Base-by-base conservation (phyloP, 192 early-diverging fungal genomes). In the Coemansia sp. region DNA sequence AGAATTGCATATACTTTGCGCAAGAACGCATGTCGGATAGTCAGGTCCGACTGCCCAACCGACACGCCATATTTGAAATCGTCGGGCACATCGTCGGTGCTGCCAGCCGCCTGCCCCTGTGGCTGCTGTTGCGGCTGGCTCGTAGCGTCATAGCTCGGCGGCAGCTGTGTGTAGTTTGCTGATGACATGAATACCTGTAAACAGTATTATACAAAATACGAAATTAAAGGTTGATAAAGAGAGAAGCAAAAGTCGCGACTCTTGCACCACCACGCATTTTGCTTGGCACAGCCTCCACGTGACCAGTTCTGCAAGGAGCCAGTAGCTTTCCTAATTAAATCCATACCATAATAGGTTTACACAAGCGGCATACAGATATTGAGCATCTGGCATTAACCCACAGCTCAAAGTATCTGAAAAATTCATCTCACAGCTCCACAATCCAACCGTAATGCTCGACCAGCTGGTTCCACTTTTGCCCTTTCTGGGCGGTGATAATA, bases 1-100 rank as follows among this genome's bases (percentile, higher is more conserved):
- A 91, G 78, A 36, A 91, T 89, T 20, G 85, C 84, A 66, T 89
- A 89, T 0, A 89, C 87, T 76, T 89, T 89, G 72, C 87, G 84
- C 26, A 89, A 68, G 75, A 89, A 89, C 40, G 83, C 86, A 74
- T 75, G 70, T 48, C 83, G 76, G 63, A 84, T 81, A 53, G 54
- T 66, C 6, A 73, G 53, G 65, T 78, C 77, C 3, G 67, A 83
- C 66, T 83, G 75, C 17, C 67, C 46, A 12, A 81, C 81, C 1
- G 62, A 63, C 14, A 80, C 81, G 58, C 82, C 82, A 49, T 73
- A 74, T 36, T 83, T 84, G 58, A 83, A 83, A 68, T 84, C 83
- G 54, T 83, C 81, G 12, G 83, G 83, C 8, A 84, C 55, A 60
- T 80, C 74, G 38, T 60, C 60, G 44, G 25, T 60, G 14, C 17